Percentiles rank a stretch among this genome's conserved stretches.
Conservation (phyloP, 2,329 filamentous ascomycete genomes). For the Zarea fungicola region DNA sequence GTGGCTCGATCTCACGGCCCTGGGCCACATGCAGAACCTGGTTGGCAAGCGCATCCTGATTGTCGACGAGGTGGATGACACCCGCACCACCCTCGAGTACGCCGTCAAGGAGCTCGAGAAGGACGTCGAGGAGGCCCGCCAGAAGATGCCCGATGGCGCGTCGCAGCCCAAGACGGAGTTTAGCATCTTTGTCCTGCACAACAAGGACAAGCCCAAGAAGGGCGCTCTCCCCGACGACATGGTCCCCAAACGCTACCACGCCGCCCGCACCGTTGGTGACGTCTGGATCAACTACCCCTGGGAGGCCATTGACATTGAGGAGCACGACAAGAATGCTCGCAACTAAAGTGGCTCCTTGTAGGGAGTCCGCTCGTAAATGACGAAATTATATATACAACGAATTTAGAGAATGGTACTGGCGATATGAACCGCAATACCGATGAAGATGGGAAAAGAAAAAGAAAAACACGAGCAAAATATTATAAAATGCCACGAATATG, state of each 20-base stretch:
- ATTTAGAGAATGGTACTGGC: constrained; percentile 1
- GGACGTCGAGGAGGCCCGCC: constrained; percentile 78
- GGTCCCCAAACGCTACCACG: constrained; percentile 71
- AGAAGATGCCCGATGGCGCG: constrained; percentile 65
- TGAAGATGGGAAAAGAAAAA: too few relatives aligned
- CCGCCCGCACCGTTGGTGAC: constrained; percentile 83
- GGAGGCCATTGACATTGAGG: constrained; percentile 92
- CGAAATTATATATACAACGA: too few relatives aligned
- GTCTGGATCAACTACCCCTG: constrained; percentile 99
- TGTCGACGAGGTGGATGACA: constrained; percentile 94
- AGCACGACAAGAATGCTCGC: constrained; percentile 63
- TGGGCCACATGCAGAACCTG: constrained; percentile 79
- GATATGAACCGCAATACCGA: constrained; percentile 3
- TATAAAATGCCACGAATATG: neutral
- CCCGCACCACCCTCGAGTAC: constrained; percentile 88
- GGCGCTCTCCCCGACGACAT: constrained; percentile 75
- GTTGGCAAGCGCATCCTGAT: constrained; percentile 89
- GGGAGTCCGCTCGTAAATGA: too few relatives aligned
- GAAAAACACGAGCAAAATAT: neutral
- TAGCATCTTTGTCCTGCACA: constrained; percentile 93
- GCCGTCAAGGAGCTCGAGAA: constrained; percentile 90
- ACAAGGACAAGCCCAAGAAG: constrained; percentile 98
- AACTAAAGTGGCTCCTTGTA: too few relatives aligned
- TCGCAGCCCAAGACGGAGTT: constrained; percentile 71
- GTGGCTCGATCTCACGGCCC: constrained; percentile 87